Conservation (phyloP, 2,329 filamentous ascomycete genomes). For the Paraphaeosphaeria minitans region DNA sequence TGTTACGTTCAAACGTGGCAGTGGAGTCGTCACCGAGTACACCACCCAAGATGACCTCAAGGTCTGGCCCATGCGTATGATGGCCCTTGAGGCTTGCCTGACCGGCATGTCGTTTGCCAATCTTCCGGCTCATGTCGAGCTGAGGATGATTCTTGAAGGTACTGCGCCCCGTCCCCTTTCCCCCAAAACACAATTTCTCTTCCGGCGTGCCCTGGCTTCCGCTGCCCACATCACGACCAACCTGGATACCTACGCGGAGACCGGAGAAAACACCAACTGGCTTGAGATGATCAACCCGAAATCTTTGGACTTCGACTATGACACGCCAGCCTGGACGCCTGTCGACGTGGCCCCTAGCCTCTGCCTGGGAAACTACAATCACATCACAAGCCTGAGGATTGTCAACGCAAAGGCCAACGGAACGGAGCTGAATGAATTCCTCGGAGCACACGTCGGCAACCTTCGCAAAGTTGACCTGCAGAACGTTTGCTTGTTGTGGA, state of each 20-base stretch:
- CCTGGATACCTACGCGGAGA: not conserved
- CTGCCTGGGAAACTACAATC: not conserved
- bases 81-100: not conserved
- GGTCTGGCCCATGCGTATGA: not conserved
- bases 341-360: not conserved
- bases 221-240: not conserved
- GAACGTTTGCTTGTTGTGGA: not conserved
- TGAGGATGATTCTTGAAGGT: not conserved
- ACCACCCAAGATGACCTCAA: not conserved
- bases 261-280: not conserved
- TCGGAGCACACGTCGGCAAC: not conserved
- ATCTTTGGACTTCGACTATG: not conserved
- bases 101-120: not conserved
- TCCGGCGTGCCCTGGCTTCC: not conserved
- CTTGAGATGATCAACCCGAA: not conserved
- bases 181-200: not conserved
- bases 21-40: not conserved
- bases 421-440: not conserved
- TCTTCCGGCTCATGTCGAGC: not conserved
- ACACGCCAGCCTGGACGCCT: not conserved
- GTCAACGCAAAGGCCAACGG: not conserved
- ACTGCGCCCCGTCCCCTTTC: not conserved
- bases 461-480: not conserved
- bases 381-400: not conserved
- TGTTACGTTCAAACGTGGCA: not conserved